These are phyloP conservation scores for Penicillium hordei DNA, from an alignment of 2,329 filamentous ascomycete genomes.

Conservation along the genomic window DNA sequence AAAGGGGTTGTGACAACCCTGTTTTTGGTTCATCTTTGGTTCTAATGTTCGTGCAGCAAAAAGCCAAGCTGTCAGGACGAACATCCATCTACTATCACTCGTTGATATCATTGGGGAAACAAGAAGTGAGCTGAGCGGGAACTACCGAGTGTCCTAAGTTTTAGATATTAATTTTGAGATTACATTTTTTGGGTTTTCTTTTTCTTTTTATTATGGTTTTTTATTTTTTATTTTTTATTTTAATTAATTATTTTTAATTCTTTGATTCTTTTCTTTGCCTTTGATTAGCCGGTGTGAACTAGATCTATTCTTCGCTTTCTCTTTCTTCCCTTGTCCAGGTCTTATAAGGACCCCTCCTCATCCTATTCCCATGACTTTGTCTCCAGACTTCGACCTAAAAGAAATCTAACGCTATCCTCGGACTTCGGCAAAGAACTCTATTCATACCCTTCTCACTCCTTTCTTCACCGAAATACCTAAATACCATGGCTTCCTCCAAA, in stretches of 20 bases:
- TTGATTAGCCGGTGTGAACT: neutral
- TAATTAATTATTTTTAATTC: neutral
- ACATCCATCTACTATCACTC: neutral
- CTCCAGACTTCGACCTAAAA: neutral
- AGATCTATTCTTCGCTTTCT: neutral
- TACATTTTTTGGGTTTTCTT: neutral
- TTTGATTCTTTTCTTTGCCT: neutral
- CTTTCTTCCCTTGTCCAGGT: neutral
- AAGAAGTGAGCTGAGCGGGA: conserved; percentile 8
- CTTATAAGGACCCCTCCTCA: conserved; percentile 7
- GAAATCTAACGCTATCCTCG: neutral
- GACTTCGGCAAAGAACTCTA: neutral
- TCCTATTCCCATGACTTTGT: neutral
- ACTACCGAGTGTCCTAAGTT: conserved; percentile 16
- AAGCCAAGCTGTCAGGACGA: conserved; percentile 8
- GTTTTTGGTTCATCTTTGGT: neutral
- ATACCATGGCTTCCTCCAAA: conserved; percentile 14
- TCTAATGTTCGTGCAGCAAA: conserved; percentile 9
- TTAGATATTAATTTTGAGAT: neutral
- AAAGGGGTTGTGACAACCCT: neutral
- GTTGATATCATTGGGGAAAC: conserved; percentile 10
- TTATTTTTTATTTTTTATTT: neutral
- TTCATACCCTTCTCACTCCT: neutral
- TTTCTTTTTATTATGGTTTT: neutral
- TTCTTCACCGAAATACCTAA: neutral